Conservation (phyloP, 495 filamentous ascomycete genomes). For the Penicillium malachiteum region DNA sequence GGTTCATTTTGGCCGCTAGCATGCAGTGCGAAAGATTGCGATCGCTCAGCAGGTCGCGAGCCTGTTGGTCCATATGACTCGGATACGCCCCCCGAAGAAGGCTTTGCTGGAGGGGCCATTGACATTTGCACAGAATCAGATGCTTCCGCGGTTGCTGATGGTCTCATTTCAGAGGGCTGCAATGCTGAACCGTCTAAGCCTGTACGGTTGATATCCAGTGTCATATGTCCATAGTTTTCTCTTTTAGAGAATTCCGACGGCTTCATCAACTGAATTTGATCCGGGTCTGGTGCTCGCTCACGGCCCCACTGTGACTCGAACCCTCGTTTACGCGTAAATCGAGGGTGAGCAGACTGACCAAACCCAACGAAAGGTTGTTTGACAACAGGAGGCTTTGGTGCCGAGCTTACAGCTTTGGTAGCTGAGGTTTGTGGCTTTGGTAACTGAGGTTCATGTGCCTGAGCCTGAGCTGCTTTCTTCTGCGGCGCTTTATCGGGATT, state of each 20-base stretch:
- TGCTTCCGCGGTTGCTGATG: neutral
- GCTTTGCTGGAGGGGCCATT: neutral
- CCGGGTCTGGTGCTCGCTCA: constrained; percentile 47
- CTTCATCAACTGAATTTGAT: constrained; percentile 26
- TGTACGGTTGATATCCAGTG: neutral
- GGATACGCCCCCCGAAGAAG: too few species aligned
- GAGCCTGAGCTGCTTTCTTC: too few species aligned
- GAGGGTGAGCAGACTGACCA: constrained; percentile 40
- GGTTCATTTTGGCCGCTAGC: too few species aligned
- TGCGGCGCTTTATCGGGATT: too few species aligned
- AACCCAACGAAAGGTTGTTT: neutral
- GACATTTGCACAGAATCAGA: neutral
- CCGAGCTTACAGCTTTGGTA: too few species aligned
- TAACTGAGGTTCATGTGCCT: neutral
- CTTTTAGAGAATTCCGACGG: constrained; percentile 28
- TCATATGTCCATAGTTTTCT: neutral
- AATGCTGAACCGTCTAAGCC: too few species aligned
- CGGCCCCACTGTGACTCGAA: neutral
- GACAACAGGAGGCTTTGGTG: too few species aligned
- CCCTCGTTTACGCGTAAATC: neutral
- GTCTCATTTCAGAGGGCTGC: too few species aligned
- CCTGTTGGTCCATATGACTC: too few species aligned
- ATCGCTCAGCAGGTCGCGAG: too few species aligned
- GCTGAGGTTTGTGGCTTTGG: neutral
- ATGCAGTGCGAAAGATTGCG: too few species aligned